Conservation (phyloP, 352 stramenopile genomes). For the Globisporangium canariense region DNA sequence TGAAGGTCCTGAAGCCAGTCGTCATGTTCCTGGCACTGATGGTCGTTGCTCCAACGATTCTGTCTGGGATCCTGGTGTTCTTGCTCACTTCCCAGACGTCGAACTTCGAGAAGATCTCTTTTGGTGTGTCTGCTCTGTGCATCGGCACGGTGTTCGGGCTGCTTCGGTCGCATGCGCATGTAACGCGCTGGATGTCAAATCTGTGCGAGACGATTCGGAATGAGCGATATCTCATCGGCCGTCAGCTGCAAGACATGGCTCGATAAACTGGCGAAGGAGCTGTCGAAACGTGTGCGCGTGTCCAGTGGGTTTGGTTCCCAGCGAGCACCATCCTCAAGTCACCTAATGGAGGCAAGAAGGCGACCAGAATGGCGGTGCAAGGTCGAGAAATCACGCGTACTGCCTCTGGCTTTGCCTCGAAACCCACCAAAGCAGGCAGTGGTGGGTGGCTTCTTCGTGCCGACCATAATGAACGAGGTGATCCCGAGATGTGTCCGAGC, state of each 20-base stretch:
- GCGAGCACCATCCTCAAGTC: background rate
- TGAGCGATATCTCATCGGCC: conserved; percentile 85
- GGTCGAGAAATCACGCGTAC: background rate
- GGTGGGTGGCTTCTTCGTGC: background rate
- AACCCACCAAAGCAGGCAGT: too few relatives aligned
- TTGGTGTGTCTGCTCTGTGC: conserved; percentile 47
- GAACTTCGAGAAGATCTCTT: conserved; percentile 48
- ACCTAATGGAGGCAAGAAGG: background rate
- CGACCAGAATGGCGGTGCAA: background rate
- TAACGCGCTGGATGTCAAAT: conserved; percentile 58
- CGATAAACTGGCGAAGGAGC: conserved; percentile 33
- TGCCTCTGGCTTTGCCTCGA: background rate
- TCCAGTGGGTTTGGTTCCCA: background rate
- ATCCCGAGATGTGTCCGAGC: background rate
- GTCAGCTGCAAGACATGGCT: conserved; percentile 82
- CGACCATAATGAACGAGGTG: background rate
- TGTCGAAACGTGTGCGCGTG: background rate
- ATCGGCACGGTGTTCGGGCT: conserved; percentile 36
- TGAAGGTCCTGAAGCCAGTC: conserved; percentile 60
- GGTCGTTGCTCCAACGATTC: conserved; percentile 50
- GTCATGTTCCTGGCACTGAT: conserved; percentile 41
- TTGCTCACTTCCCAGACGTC: conserved; percentile 33
- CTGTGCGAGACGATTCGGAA: conserved; percentile 85
- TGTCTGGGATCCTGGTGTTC: conserved; percentile 40
- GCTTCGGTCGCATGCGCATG: conserved; percentile 40